Conservation (phyloP, 2,329 filamentous ascomycete species). For the Periconia macrospinosa region DNA sequence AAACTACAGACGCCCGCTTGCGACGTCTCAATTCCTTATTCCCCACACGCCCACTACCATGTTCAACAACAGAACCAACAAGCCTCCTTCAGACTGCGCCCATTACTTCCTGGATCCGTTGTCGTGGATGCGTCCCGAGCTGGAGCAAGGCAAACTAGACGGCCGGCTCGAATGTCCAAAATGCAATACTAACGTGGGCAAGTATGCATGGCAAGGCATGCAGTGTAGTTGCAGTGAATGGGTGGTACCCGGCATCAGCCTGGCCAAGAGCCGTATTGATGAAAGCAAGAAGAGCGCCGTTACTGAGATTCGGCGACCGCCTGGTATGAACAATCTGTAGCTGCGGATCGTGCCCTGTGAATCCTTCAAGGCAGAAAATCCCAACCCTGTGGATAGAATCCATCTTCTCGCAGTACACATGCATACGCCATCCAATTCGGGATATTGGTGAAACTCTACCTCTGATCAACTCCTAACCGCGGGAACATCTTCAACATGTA, state of each 20-base stretch:
- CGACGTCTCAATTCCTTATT: conserved; percentile 68
- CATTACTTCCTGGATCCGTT: conserved; percentile 92
- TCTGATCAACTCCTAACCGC: too few species aligned
- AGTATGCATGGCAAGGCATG: conserved; percentile 96
- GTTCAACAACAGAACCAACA: conserved; percentile 7
- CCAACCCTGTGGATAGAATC: background rate
- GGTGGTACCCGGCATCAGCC: conserved; percentile 87
- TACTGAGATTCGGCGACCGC: conserved; percentile 37
- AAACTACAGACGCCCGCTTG: conserved; percentile 58
- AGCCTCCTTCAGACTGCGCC: conserved; percentile 59
- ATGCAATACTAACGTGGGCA: conserved; percentile 82
- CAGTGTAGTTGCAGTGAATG: conserved; percentile 88
- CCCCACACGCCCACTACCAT: conserved; percentile 55
- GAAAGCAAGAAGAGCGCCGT: conserved; percentile 52
- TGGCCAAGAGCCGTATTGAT: conserved; percentile 82
- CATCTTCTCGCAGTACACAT: background rate
- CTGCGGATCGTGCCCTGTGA: background rate
- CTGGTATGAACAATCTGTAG: conserved; percentile 19
- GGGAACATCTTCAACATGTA: background rate
- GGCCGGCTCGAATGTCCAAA: conserved; percentile 85
- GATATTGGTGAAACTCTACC: background rate
- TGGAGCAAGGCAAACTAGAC: conserved; percentile 81
- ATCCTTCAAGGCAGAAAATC: conserved; percentile 16
- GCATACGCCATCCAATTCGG: background rate
- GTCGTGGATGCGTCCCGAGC: conserved; percentile 87